Evolutionary conservation across 2,329 filamentous ascomycete genomes (phyloP), one percentile per base, ranked within the genome.

Genomic region (Incumbomyces delicatus): DNA sequence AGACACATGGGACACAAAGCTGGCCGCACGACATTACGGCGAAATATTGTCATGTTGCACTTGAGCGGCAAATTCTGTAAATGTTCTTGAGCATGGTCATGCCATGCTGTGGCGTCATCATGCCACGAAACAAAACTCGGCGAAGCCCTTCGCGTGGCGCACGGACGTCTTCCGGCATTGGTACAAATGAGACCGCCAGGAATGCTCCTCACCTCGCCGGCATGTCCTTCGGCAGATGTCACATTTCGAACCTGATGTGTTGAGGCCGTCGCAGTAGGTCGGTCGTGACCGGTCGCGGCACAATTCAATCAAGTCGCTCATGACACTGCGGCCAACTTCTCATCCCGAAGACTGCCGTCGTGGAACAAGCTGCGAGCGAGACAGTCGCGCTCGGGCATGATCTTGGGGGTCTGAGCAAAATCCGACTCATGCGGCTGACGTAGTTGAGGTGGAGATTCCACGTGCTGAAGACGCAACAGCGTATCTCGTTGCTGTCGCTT

Each of bases 301-400:
- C 29, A 48, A 35, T 34, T 17, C 37, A 17, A 48, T 33, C 22
- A 48, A 22, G 40, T 48, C 46, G 29, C 41, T 18, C 34, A 48
- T 48, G 41, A 48, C 41, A 5, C 2, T 27, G 20, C 31, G 36
- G 7, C 46, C 34, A 12, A 40, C 27, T 27, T n/a, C n/a, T n/a
- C 20, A 41, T 45, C 34, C 22, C 46, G 41, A 20, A 48, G 46
- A 45, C 46, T 48, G 14, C 34, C 46, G 37, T 48, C 39, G 18
- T 33, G 7, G 41, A 48, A 48, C 6, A 41, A 29, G 11, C 12
- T 30, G 5, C 4, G 10, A 4, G 39, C 39, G 5, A 48, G 27
- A 14, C 43, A 33, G 32, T 46, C 30, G 10, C 47, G 47, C 37
- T 49, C 36, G 22, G 41, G 41, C 29, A 49, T 45, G 6, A 49